These are phyloP conservation scores for Neospermospora avenae DNA, from an alignment of 2,329 filamentous ascomycete genomes.

Conservation along the genomic window DNA sequence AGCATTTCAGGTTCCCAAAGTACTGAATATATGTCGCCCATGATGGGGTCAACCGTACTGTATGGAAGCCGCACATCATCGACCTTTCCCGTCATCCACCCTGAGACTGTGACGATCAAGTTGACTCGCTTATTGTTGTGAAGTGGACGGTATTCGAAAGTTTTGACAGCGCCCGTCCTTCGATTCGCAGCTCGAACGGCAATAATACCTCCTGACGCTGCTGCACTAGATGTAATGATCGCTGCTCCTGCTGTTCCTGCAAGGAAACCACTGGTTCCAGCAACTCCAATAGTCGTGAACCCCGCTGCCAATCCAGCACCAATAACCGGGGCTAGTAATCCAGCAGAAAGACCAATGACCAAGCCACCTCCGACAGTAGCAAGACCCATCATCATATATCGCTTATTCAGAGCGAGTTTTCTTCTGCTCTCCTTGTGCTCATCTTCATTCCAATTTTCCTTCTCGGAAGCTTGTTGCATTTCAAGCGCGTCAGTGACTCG, in stretches of 20 bases:
- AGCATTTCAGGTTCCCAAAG: slow-evolving; percentile 99
- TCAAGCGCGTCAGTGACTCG: slow-evolving; percentile 93
- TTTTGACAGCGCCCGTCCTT: slow-evolving; percentile 87
- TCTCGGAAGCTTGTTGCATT: slow-evolving; percentile 92
- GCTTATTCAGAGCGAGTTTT: slow-evolving; percentile 75
- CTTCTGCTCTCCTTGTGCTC: slow-evolving; percentile 85
- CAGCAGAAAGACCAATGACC: slow-evolving; percentile 92
- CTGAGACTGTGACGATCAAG: slow-evolving; percentile 88
- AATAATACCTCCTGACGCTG: slow-evolving; percentile 82
- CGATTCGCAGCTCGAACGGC: slow-evolving; percentile 81
- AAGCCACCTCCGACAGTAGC: slow-evolving; percentile 93
- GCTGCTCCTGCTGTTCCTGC: slow-evolving; percentile 90
- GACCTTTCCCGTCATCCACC: slow-evolving; percentile 98
- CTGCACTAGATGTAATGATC: slow-evolving; percentile 86
- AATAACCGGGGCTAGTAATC: slow-evolving; percentile 87
- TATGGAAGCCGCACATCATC: slow-evolving; percentile 95
- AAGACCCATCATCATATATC: slow-evolving; percentile 93
- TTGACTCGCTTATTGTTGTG: slow-evolving; percentile 99
- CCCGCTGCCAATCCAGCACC: slow-evolving; percentile 91
- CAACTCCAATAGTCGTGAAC: slow-evolving; percentile 90
- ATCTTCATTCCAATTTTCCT: slow-evolving; percentile 97
- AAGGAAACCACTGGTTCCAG: slow-evolving; percentile 83
- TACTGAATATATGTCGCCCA: slow-evolving; percentile 97
- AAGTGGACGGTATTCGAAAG: slow-evolving; percentile 92
- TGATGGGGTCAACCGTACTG: slow-evolving; percentile 93